Conservation (phyloP, 2,329 filamentous ascomycete genomes). For the Sclerotinia glacialis region DNA sequence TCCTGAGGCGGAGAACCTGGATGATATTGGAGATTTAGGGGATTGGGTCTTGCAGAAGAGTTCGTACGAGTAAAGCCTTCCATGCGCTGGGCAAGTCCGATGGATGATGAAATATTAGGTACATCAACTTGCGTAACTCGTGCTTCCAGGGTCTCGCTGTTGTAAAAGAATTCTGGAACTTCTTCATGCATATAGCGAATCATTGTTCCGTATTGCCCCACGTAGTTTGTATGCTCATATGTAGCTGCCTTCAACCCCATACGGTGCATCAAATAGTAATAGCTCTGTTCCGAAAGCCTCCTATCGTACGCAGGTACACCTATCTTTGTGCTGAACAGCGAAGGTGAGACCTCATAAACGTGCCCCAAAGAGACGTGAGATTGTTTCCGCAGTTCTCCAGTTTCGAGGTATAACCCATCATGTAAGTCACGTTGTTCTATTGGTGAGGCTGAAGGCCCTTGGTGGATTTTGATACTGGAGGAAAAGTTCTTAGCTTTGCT, state of each 20-base stretch:
- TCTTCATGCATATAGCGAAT: not conserved
- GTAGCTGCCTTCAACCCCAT: not conserved
- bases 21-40: accelerated
- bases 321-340: not conserved
- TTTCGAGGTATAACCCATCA: not conserved
- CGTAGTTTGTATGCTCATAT: not conserved
- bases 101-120: not conserved
- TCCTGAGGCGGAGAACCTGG: accelerated
- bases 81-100: too few relatives aligned
- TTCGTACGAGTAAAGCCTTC: not conserved
- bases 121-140: not conserved
- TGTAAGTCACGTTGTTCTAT: not conserved
- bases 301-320: not conserved
- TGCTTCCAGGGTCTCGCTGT: not conserved
- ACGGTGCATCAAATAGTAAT: not conserved
- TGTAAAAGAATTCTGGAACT: too few relatives aligned
- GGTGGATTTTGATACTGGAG: not conserved
- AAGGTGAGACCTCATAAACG: not conserved
- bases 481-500: not conserved
- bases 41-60: accelerated
- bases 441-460: not conserved
- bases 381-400: not conserved
- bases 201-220: not conserved
- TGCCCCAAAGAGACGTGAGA: not conserved
- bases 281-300: not conserved